Evolutionary conservation across 1,284 basidiomycete genomes (phyloP), one percentile per base, ranked within the genome.

Genomic region (Cystobasidium sp.): DNA sequence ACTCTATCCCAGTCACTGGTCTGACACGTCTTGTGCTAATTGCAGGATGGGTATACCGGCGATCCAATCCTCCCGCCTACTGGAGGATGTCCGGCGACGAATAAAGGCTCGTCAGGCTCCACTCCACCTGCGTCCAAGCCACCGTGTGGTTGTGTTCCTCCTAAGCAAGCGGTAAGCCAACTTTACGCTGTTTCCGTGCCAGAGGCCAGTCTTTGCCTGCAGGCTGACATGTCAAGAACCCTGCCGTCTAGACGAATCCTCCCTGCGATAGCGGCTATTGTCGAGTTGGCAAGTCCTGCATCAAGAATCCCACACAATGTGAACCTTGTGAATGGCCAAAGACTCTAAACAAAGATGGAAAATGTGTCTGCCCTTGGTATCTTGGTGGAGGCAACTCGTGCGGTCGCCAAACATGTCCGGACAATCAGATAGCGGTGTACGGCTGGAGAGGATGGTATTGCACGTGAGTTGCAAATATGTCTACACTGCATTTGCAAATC

Each of bases 311-410:
- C 1, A 55, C 55, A 10, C 7, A 14, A 7, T 69, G 68, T 39
- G 53, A 69, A 1, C n/a, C 4, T 1, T 69, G 68, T 55, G 10
- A 49, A 2, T 10, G 22, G 8, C 68, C 67, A 16, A 69, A 69
- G 44, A 56, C 44, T 9, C 31, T 69, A 6, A 20, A 69, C 20
- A 16, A n/a, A 3, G 8, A 61, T 37, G 68, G 68, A 5, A 44
- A 69, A 41, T 69, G 68, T 39, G 46, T 31, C 18, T 69, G 68
- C 20, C 68, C 68, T 5, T 69, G 46, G 55, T 58, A 61, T 24
- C 55, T 69, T 2, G 22, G 8, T n/a, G 12, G 20, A 31, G n/a
- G n/a, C n/a, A n/a, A n/a, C 14, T 44, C 55, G 18, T 69, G 68
- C 55, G 24, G 55, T 20, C n/a, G 41, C 18, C 56, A 18, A 47